Base-by-base conservation (phyloP, 371 early-diverging fungal species). In the Mucor circinelloides region DNA sequence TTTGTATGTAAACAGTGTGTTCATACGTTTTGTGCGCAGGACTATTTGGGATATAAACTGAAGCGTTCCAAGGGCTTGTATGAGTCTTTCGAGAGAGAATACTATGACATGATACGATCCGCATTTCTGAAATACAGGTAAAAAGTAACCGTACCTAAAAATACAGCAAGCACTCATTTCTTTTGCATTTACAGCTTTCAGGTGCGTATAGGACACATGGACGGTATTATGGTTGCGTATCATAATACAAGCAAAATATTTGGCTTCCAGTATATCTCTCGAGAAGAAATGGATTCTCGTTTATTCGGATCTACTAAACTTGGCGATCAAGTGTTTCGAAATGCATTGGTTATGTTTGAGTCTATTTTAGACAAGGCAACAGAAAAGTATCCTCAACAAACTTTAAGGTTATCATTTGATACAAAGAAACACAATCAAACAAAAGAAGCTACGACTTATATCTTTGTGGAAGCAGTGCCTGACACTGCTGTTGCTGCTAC, bases 181-280 rank as follows among this genome's bases (percentile, higher is more conserved):
- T 48, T 1, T 40, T 31, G 15, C 30, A 55, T 19, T 2, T 25
- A 9, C 60, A 88, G 90, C 76, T 91, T 97, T 60, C 98, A 98
- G 78, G 94, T 90, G 6, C 90, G 97, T 5, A 95, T 98, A 59
- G 98, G 98, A 1, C 87, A 92, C 63, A 98, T 98, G 98, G 97
- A 97, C 73, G 98, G 98, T 6, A 90, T 97, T 25, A 85, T 98
- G 70, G 95, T 98, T 0, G 89, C 93, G 0, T 97, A 94, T 74
- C 98, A 98, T 81, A 98, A 96, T 73, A 96, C 96, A 1, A 81
- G 86, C 13, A 83, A 88, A 64, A 86, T 97, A 38, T 96, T 95
- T 88, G 98, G 98, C 25, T 98, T 98, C 78, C 95, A 98, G 77
- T 98, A 97, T 69, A 86, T 98, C 2, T 84, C 93, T 2, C 68